phyloP scores from a whole-genome alignment of 169 alveolate genomes.

The Plasmodium malariae region DNA sequence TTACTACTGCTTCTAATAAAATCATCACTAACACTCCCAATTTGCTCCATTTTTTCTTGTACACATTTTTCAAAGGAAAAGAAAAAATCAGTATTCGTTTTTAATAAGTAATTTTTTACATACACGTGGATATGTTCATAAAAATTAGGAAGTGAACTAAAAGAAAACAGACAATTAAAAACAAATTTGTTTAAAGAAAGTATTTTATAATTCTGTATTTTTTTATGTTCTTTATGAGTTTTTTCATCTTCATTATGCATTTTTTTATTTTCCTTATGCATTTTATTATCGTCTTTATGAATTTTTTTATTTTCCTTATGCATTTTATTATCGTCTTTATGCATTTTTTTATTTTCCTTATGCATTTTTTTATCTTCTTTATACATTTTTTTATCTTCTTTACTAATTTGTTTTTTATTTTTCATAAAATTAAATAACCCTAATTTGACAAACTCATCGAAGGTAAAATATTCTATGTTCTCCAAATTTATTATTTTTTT shows the following conservation, averaged over 20 bases:
- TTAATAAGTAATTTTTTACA: conserved; percentile 50
- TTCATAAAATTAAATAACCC: conserved; percentile 33
- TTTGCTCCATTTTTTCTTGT: conserved; percentile 33
- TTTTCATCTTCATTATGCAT: neutral
- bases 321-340: neutral
- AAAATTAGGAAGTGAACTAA: conserved; percentile 52
- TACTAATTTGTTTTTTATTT: conserved; percentile 2
- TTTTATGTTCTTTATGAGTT: conserved; percentile 5
- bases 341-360: conserved; percentile 11
- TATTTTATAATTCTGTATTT: conserved; percentile 29
- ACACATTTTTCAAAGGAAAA: conserved; percentile 31
- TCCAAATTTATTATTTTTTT: conserved; percentile 17
- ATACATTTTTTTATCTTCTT: neutral
- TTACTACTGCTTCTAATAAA: neutral
- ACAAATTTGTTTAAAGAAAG: conserved; percentile 33
- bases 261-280: neutral
- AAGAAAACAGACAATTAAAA: conserved; percentile 30
- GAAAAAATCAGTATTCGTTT: conserved; percentile 15
- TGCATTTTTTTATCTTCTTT: neutral
- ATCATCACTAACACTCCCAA: neutral
- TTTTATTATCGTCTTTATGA: conserved; percentile 18
- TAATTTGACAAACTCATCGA: conserved; percentile 20
- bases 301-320: no score
- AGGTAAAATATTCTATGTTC: conserved; percentile 13
- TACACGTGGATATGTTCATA: conserved; percentile 41